Base-by-base conservation (phyloP, 2,329 filamentous ascomycete genomes). In the Verticillium alfalfae region DNA sequence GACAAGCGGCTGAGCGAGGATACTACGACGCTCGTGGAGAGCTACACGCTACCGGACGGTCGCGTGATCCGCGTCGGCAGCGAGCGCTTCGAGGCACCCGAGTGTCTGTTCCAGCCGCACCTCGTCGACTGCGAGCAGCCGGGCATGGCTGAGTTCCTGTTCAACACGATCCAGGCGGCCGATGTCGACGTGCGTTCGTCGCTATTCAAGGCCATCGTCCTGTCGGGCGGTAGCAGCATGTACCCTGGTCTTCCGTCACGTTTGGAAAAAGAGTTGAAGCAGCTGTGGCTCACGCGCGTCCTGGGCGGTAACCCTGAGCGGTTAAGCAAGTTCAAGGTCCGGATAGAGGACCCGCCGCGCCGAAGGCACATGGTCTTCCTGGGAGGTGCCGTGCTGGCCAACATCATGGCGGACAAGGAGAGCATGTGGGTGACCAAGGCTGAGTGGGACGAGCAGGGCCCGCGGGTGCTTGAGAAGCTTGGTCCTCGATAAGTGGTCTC, bases 311-410 rank as follows among this genome's bases (percentile, higher is more conserved):
- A 99, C 77, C 94, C 95, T 1, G 94, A 98, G 79, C 87, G 95
- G 67, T 78, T 99, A 72, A 92, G 87, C 88, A 99, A 98, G 88
- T 99, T 99, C 85, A 99, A 98, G 86, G 94, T 99, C 67, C 88
- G 95, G 76, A 98, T 99, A 82, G 95, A 99, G 77, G 95, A 99
- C 76, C 95, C 95, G 59, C 95, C 95, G 38, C 86, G 95, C 78
- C 87, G 95, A 80, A 86, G 94, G 77, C 95, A 99, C 82, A 98
- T 99, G 93, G 95, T 99, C n/a, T 98, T 99, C 84, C 79, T 99
- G 61, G 95, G 95, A 62, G 95, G 95, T 69, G 95, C 95, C 34
- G 95, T 99, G 65, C 81, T 99, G 70, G 95, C 95, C 69, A 98
- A 98, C 75, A 96, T 99, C 76, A 98, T 99, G 90, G 93, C 95